Base-by-base conservation (phyloP, 306 rosid genomes). In the Malus sieversii region DNA sequence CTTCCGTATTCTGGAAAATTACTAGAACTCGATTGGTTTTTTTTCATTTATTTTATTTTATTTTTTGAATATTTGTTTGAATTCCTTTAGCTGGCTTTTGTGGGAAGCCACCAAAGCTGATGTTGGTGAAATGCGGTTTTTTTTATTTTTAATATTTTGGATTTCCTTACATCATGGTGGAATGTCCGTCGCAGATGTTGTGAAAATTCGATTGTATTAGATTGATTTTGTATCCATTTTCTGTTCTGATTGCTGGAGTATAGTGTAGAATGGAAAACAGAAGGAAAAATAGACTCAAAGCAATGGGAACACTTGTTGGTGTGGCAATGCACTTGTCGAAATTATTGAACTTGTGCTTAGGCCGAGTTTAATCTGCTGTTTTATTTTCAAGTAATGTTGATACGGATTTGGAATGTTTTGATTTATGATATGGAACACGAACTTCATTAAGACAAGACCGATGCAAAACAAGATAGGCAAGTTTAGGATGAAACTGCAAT, bases 1-100 rank as follows among this genome's bases (percentile, higher is more conserved):
- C 45, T 76, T 81, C 81, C 63, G 33, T 79, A 13, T 80, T 35
- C 57, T 75, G 76, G 84, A 81, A 81, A 77, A 73, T 81, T 11
- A 59, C 45, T 60, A 52, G 82, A 40, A 3, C 72, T 72, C 74
- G 61, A 48, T 48, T 15, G 18, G 16, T 48, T 35, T 35, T 35
- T 35, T 7, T 35, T 35, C 40, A 35, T 35, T 35, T 35, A 8
- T 35, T 35, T 48, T 48, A 62, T 62, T 64, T 53, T 46, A 8
- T 10, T 8, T 0, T 68, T 23, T 40, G 38, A 8, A 57, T 57
- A 18, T 65, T 35, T 19, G 1, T 18, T 33, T 35, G 10, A 66
- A 19, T 44, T 63, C 20, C 13, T 23, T 23, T 16, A 72, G 44
- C 38, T 64, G 72, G 16, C 38, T 73, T 59, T 42, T 6, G 4